phyloP scores from a whole-genome alignment of 140 eudicot species.

The Senecio squalidus region DNA sequence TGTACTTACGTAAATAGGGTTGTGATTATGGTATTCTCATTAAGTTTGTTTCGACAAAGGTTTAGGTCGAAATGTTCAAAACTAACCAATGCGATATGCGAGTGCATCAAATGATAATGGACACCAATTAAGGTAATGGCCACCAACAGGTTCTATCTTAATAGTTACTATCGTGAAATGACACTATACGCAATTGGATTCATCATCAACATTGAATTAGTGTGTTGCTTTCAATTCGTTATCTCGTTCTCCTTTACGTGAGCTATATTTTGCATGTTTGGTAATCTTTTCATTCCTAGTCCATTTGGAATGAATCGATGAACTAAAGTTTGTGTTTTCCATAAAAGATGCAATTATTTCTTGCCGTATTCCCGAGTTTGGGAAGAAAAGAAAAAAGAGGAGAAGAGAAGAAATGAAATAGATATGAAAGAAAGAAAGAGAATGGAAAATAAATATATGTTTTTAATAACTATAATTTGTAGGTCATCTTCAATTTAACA shows the following conservation, averaged over 20 bases:
- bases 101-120: slow-evolving; percentile 13
- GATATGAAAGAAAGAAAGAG: too few species aligned
- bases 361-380: too few species aligned
- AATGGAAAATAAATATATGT: too few species aligned
- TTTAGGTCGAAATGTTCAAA: slow-evolving; percentile 15
- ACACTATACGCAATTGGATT: neutral
- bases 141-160: neutral
- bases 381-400: too few species aligned
- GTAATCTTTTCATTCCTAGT: neutral
- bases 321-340: too few species aligned
- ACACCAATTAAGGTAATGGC: slow-evolving; percentile 13
- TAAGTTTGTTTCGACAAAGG: slow-evolving; percentile 12
- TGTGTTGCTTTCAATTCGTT: neutral
- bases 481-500: too few species aligned
- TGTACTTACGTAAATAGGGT: slow-evolving; percentile 22
- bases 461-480: too few species aligned
- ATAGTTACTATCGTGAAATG: slow-evolving; percentile 13
- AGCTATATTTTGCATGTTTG: neutral
- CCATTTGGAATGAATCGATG: too few species aligned
- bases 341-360: too few species aligned
- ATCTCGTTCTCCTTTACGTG: neutral
- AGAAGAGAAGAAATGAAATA: too few species aligned
- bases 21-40: slow-evolving; percentile 24
- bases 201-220: neutral
- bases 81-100: slow-evolving; percentile 11